These are phyloP conservation scores for Barnettozyma populi DNA, from an alignment of 805 yeast species.

Conservation along the genomic window DNA sequence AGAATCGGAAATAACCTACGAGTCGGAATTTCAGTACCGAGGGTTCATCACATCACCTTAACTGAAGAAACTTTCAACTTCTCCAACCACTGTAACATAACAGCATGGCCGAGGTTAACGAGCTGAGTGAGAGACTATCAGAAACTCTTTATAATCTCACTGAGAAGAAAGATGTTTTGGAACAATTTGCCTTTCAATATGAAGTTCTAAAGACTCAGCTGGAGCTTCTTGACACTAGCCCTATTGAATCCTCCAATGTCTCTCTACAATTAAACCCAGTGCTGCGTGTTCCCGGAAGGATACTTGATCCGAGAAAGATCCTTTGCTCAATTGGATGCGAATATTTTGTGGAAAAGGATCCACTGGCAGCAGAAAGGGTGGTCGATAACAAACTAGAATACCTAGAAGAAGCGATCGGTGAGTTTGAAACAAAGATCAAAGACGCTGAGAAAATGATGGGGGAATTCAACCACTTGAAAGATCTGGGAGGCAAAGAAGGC, in stretches of 20 bases:
- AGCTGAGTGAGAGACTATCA: not conserved
- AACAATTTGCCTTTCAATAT: not conserved
- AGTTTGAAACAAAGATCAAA: slow-evolving; percentile 34
- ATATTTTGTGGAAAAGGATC: slow-evolving; percentile 33
- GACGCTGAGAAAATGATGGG: slow-evolving; percentile 30
- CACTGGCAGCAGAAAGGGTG: slow-evolving; percentile 27
- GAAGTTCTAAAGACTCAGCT: slow-evolving; percentile 1
- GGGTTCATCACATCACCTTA: not conserved
- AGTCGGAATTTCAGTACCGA: not conserved
- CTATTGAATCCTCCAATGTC: not conserved
- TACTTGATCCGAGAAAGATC: slow-evolving; percentile 20
- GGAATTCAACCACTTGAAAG: not conserved
- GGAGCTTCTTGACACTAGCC: not conserved
- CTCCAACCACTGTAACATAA: not conserved
- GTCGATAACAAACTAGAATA: slow-evolving; percentile 25
- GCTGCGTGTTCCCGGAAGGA: slow-evolving; percentile 17
- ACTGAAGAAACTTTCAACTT: not conserved
- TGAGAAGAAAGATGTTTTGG: not conserved
- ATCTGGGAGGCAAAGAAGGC: not conserved
- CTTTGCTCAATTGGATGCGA: slow-evolving; percentile 36
- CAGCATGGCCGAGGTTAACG: not conserved
- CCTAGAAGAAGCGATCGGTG: slow-evolving; percentile 34
- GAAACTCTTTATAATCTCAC: not conserved
- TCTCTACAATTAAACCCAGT: slow-evolving; percentile 13
- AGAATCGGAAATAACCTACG: too few species aligned